Evolutionary conservation across 768 basidiomycete genomes (phyloP), one percentile per base, ranked within the genome.

Genomic region (Chalciporus sphaerocephalus): DNA sequence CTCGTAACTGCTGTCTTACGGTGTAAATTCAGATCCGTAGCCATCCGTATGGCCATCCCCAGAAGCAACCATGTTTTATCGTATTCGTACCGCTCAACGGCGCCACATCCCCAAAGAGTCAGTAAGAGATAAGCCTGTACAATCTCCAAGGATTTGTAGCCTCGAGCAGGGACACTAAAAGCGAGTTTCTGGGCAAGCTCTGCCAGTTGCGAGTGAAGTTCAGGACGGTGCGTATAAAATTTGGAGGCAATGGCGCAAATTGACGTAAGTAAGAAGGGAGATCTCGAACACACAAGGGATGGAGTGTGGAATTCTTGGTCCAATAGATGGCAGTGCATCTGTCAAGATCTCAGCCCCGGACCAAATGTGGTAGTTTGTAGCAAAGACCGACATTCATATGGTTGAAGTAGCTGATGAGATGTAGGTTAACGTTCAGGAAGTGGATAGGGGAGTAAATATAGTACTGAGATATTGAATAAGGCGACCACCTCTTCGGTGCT

Each of bases 191-290:
- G 88, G 3, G 88, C 86, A 25, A 93, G 76, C 45, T 91, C 90
- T 1, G 85, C 77, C 37, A 97, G 74, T 42, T 79, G 80, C 2
- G 79, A 69, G 54, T 95, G 88, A 12, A 97, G 76, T 22, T 94
- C 93, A 12, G 87, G 82, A 24, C 88, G 85, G 27, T 75, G 74
- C 1, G 79, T 74, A 66, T 95, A 94, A 67, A 92, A 96, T 61
- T 90, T 88, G 58, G 89, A 85, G 3, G 95, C 83, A 44, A 96
- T 87, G n/a, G 95, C 86, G 62, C 94, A 97, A 51, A 99, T 88
- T 16, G 93, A 92, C 15, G 96, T 98, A 44, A 98, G 76, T 38
- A 99, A 69, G 69, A 99, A 97, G 0, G 95, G 95, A 28, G 90
- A 93, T 18, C 96, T 83, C 21, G 90, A 92, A 59, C 94, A 94